phyloP scores from a whole-genome alignment of 139 green algal species.

The Zygnema cylindricum region DNA sequence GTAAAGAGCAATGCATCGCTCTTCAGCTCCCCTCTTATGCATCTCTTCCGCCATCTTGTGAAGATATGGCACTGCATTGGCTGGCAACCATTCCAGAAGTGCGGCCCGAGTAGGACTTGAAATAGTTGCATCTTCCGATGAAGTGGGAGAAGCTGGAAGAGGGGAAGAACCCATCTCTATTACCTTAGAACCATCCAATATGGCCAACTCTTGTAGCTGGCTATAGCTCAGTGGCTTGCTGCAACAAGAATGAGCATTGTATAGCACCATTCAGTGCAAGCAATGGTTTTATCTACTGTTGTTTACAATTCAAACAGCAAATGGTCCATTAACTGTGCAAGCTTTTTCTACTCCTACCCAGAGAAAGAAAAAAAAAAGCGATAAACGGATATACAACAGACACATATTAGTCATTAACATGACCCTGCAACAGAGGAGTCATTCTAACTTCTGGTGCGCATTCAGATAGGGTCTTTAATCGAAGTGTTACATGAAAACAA shows the following conservation, averaged over 20 bases:
- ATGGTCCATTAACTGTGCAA: no score
- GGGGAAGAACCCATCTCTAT: neutral
- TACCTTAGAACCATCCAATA: neutral
- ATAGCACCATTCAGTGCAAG: no score
- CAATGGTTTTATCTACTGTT: neutral
- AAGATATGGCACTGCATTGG: neutral
- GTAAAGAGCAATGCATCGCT: neutral
- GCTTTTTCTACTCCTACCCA: no score
- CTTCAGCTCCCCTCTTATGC: neutral
- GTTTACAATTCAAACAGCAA: no score
- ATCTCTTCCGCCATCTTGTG: neutral
- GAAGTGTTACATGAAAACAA: no score
- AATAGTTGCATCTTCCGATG: neutral
- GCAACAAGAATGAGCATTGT: neutral
- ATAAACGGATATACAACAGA: no score
- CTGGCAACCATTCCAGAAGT: neutral
- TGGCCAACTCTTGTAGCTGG: neutral
- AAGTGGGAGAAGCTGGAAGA: neutral
- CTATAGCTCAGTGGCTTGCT: neutral
- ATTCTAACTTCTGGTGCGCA: no score
- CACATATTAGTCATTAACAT: no score
- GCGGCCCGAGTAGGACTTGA: neutral
- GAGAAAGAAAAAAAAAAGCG: neutral
- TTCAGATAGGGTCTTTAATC: no score
- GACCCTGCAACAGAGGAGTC: no score